phyloP scores from a whole-genome alignment of 202 grass and related monocot genomes.

The Zizania palustris region DNA sequence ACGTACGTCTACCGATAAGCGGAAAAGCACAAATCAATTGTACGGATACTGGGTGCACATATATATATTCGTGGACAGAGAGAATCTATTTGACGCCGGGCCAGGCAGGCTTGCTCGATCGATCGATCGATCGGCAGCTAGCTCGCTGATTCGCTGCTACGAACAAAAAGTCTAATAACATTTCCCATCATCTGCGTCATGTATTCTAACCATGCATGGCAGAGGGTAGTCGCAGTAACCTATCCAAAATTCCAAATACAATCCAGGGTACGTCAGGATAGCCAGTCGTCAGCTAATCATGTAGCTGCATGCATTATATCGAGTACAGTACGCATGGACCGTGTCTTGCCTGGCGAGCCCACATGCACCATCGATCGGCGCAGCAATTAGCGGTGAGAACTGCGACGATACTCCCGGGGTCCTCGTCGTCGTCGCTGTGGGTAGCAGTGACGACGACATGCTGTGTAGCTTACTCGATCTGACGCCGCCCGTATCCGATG shows the following conservation, averaged over 20 bases:
- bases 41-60: background rate
- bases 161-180: background rate
- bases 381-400: background rate
- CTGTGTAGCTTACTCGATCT: background rate
- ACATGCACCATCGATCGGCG: background rate
- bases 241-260: background rate
- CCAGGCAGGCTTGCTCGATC: background rate
- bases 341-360: background rate
- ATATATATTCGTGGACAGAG: background rate
- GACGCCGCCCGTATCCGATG: background rate
- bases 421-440: background rate
- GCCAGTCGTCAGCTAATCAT: background rate
- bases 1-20: background rate
- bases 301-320: background rate
- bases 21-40: background rate
- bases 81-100: background rate
- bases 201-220: background rate
- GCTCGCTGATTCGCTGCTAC: too few species aligned
- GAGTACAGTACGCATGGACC: background rate
- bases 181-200: background rate
- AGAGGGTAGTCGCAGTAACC: background rate
- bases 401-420: background rate
- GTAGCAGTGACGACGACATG: too few species aligned
- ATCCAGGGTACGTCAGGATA: background rate
- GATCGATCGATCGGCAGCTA: background rate